A percentile compares a stretch with the other conserved stretches of the same genome.
Conservation (phyloP, 2,329 filamentous ascomycete species). For the Leptographium procerum region DNA sequence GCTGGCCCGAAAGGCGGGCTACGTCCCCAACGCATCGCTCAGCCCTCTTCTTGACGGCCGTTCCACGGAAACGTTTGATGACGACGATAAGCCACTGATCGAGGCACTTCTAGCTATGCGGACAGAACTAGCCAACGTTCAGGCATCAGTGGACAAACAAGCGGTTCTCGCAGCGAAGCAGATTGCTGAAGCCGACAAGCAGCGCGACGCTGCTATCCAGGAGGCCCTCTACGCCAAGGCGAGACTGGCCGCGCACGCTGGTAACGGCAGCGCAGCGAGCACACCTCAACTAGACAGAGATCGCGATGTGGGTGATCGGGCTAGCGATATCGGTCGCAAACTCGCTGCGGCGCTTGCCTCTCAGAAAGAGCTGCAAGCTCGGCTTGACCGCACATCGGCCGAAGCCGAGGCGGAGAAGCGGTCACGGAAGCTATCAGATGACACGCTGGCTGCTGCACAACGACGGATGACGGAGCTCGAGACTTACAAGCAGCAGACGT, state of each 20-base stretch:
- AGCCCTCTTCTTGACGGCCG: slow-evolving; percentile 68
- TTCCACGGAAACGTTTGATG: slow-evolving; percentile 67
- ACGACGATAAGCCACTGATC: slow-evolving; percentile 83
- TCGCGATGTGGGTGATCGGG: slow-evolving; percentile 52
- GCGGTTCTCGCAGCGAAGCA: slow-evolving; percentile 74
- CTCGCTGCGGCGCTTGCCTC: slow-evolving; percentile 69
- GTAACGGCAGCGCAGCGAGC: slow-evolving; percentile 46
- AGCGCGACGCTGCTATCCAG: slow-evolving; percentile 85
- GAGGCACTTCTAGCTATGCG: slow-evolving; percentile 90
- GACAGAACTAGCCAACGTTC: slow-evolving; percentile 77
- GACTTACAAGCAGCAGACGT: slow-evolving; percentile 68
- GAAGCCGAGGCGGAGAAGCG: slow-evolving; percentile 75
- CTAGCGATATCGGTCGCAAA: slow-evolving; percentile 66
- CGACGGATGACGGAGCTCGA: slow-evolving; percentile 77
- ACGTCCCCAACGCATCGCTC: slow-evolving; percentile 58
- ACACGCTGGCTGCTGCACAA: slow-evolving; percentile 72
- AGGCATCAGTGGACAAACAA: slow-evolving; percentile 80
- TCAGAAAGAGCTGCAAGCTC: slow-evolving; percentile 71
- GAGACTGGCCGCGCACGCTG: slow-evolving; percentile 68
- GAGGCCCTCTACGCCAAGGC: slow-evolving; percentile 94
- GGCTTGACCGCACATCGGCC: slow-evolving; percentile 53
- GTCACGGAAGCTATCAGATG: slow-evolving; percentile 75
- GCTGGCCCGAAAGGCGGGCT: slow-evolving; percentile 81
- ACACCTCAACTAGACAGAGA: slow-evolving; percentile 49
- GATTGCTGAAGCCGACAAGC: slow-evolving; percentile 88